Conservation (phyloP, 805 yeast genomes). For the Naumovozyma dairenensis region DNA sequence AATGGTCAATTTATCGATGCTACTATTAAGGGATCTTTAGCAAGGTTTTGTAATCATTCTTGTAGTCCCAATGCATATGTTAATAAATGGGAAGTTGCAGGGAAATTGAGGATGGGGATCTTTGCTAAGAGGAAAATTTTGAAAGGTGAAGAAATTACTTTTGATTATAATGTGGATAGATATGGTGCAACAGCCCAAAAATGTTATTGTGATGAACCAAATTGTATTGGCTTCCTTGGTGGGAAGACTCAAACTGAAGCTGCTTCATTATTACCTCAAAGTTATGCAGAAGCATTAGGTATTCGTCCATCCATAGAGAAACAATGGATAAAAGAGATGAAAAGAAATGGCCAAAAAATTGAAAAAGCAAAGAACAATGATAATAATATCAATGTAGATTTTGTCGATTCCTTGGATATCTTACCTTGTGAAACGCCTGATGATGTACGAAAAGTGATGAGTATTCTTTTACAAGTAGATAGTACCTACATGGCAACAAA, state of each 20-base stretch:
- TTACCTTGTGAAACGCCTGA: conserved; percentile 36
- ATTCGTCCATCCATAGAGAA: conserved; percentile 59
- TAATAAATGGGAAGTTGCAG: conserved; percentile 95
- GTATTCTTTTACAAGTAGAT: conserved; percentile 68
- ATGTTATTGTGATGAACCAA: conserved; percentile 87
- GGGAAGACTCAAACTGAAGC: conserved; percentile 96
- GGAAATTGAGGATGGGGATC: conserved; percentile 85
- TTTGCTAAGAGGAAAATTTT: conserved; percentile 69
- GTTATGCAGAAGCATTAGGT: conserved; percentile 78
- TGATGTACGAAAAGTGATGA: conserved; percentile 72
- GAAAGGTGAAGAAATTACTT: conserved; percentile 81
- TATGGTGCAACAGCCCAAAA: conserved; percentile 93
- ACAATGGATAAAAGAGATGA: conserved; percentile 57
- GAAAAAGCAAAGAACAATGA: conserved; percentile 35
- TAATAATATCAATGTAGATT: conserved; percentile 53
- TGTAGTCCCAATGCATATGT: conserved; percentile 92
- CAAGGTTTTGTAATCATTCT: conserved; percentile 89
- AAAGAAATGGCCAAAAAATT: conserved; percentile 35
- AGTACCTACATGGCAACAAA: conserved; percentile 55
- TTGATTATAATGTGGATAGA: conserved; percentile 81
- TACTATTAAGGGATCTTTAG: conserved; percentile 76
- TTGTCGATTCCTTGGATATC: conserved; percentile 50
- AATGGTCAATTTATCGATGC: conserved; percentile 93
- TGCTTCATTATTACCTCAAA: conserved; percentile 72
- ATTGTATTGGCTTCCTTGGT: conserved; percentile 89